phyloP scores from a whole-genome alignment of 2,329 filamentous ascomycete genomes.

The Tolypocladium capitatum region DNA sequence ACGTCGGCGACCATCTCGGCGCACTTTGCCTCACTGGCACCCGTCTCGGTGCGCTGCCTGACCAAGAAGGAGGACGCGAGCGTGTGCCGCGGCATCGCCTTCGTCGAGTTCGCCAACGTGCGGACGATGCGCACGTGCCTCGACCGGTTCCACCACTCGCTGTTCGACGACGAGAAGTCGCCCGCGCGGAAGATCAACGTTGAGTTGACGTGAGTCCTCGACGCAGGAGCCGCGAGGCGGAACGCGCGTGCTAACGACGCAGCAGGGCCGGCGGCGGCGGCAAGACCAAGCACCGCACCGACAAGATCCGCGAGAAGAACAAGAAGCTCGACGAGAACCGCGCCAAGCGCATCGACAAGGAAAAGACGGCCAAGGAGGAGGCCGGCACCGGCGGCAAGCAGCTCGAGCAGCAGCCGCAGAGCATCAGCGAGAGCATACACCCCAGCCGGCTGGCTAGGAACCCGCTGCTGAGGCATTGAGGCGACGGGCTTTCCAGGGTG shows the following conservation, averaged over 20 bases:
- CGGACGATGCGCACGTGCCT: conserved; percentile 89
- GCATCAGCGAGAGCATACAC: conserved; percentile 27
- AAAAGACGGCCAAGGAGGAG: conserved; percentile 25
- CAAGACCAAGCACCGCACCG: conserved; percentile 56
- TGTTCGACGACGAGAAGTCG: conserved; percentile 47
- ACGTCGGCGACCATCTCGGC: conserved; percentile 54
- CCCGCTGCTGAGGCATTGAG: conserved; percentile 3
- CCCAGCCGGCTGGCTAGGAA: conserved; percentile 32
- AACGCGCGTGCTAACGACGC: background rate
- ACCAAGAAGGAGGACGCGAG: conserved; percentile 49
- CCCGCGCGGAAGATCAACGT: conserved; percentile 72
- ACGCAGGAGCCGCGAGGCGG: too few relatives aligned
- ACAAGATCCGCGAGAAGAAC: conserved; percentile 79
- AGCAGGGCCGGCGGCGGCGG: conserved; percentile 72
- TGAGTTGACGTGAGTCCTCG: conserved; percentile 71
- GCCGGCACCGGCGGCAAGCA: conserved; percentile 10
- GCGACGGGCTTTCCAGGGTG: background rate
- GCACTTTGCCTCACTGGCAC: conserved; percentile 62
- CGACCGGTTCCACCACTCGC: conserved; percentile 77
- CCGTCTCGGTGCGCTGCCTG: conserved; percentile 46
- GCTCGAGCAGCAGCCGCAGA: conserved; percentile 9
- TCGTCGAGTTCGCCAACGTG: conserved; percentile 78
- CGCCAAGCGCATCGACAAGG: conserved; percentile 31
- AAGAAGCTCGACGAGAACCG: conserved; percentile 62
- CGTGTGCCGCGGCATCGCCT: conserved; percentile 63